A percentile compares a stretch with the other conserved stretches of the same genome.
Evolutionary conservation across 1,139 yeast genomes (phyloP).

Genomic region (Hyphopichia wangnamkhiaoensis): DNA sequence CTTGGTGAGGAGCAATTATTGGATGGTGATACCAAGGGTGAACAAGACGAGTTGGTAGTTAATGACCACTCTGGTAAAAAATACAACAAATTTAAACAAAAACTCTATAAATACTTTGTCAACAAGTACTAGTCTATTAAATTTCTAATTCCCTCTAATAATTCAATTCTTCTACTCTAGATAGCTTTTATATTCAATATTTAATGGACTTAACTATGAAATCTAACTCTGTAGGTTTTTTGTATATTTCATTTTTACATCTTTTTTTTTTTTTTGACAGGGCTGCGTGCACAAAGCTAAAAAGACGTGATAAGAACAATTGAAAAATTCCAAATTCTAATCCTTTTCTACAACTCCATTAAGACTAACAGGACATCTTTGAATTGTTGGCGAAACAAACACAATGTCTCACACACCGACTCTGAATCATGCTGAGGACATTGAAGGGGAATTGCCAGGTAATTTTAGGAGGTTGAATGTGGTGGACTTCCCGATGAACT

Average conservation of each 20-base stretch:
- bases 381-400: too few relatives aligned
- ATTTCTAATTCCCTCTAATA: background rate
- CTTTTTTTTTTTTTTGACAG: too few relatives aligned
- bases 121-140: slow-evolving; percentile 13
- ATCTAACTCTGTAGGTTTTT: too few relatives aligned
- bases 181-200: background rate
- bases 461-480: background rate
- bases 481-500: slow-evolving; percentile 8
- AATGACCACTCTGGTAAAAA: slow-evolving; percentile 12
- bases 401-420: background rate
- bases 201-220: too few relatives aligned
- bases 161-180: too few relatives aligned
- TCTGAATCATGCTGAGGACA: background rate
- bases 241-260: too few relatives aligned
- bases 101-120: slow-evolving; percentile 37
- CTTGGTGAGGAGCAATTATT: background rate
- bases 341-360: too few relatives aligned
- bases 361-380: too few relatives aligned
- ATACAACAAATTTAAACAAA: slow-evolving; percentile 31
- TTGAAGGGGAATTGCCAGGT: background rate
- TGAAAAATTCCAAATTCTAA: too few relatives aligned
- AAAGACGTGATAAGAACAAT: too few relatives aligned
- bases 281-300: too few relatives aligned
- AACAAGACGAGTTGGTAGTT: background rate
- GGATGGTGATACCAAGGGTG: background rate